Percentiles rank a stretch among this genome's conserved stretches.
phyloP scores from a whole-genome alignment of 768 basidiomycete genomes.

The Suillus bovinus region DNA sequence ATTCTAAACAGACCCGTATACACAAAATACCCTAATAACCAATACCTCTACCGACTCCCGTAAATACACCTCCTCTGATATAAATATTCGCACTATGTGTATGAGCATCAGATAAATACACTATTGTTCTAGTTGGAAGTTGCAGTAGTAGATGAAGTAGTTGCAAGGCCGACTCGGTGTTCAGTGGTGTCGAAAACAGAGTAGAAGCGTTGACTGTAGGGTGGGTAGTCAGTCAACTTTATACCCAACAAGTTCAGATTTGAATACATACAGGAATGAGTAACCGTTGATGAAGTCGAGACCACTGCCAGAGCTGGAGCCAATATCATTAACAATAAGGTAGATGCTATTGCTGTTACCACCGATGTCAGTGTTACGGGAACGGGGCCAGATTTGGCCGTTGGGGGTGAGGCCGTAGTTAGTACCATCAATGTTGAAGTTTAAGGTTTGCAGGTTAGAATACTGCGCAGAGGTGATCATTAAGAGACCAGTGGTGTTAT shows the following conservation, averaged over 20 bases:
- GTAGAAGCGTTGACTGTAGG: constrained; percentile 36
- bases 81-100: neutral
- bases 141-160: constrained; percentile 33
- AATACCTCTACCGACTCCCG: too few relatives aligned
- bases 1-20: neutral
- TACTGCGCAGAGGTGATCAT: constrained; percentile 27
- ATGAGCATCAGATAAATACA: neutral
- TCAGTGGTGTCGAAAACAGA: constrained; percentile 39
- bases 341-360: constrained; percentile 27
- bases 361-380: constrained; percentile 31
- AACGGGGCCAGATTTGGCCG: constrained; percentile 37
- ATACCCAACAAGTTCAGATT: neutral
- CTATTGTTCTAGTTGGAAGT: neutral
- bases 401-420: constrained; percentile 25
- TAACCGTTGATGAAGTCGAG: constrained; percentile 28
- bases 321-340: constrained; percentile 30
- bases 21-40: neutral
- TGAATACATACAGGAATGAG: constrained; percentile 18
- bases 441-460: constrained; percentile 23
- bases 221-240: neutral
- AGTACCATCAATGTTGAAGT: constrained; percentile 26
- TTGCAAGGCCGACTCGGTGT: constrained; percentile 39
- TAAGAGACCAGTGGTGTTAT: constrained; percentile 32
- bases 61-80: neutral
- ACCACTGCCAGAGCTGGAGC: constrained; percentile 13